Percentiles rank a stretch among this genome's conserved stretches.
Conservation (phyloP, 2,329 filamentous ascomycete species). For the Xylaria sp. region DNA sequence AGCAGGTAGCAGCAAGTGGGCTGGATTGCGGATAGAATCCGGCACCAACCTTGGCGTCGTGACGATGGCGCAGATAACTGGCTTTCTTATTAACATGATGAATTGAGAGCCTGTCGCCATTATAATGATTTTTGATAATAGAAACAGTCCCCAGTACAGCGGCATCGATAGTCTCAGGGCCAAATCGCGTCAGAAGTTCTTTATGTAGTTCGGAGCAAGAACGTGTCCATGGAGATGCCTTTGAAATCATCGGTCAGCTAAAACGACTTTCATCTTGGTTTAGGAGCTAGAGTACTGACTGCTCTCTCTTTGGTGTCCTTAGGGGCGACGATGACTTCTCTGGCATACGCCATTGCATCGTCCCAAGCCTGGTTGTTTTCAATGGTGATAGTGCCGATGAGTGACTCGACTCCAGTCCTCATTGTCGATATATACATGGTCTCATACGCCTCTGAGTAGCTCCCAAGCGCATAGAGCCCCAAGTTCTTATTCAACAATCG, state of each 20-base stretch:
- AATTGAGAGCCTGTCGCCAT: conserved; percentile 30
- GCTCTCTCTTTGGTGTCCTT: conserved; percentile 28
- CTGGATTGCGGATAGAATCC: conserved; percentile 36
- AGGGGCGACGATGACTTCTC: conserved; percentile 31
- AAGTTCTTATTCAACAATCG: conserved; percentile 16
- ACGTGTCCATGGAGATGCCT: conserved; percentile 25
- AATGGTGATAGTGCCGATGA: conserved; percentile 25
- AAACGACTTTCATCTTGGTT: neutral
- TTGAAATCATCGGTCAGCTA: neutral
- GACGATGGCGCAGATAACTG: conserved; percentile 32
- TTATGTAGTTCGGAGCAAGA: conserved; percentile 33
- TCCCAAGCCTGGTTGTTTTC: conserved; percentile 22
- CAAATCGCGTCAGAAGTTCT: conserved; percentile 33
- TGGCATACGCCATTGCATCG: conserved; percentile 30
- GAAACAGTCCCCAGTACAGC: conserved; percentile 22
- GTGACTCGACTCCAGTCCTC: conserved; percentile 23
- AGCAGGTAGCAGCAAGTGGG: conserved; percentile 30
- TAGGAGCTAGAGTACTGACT: neutral
- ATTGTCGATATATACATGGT: conserved; percentile 31
- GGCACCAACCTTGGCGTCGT: conserved; percentile 26
- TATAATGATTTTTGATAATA: conserved; percentile 27
- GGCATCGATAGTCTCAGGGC: conserved; percentile 28
- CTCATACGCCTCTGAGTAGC: conserved; percentile 29
- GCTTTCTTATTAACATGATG: conserved; percentile 37
- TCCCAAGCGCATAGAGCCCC: conserved; percentile 16